Base-by-base conservation (phyloP, 768 basidiomycete genomes). In the Dendrothele bispora region DNA sequence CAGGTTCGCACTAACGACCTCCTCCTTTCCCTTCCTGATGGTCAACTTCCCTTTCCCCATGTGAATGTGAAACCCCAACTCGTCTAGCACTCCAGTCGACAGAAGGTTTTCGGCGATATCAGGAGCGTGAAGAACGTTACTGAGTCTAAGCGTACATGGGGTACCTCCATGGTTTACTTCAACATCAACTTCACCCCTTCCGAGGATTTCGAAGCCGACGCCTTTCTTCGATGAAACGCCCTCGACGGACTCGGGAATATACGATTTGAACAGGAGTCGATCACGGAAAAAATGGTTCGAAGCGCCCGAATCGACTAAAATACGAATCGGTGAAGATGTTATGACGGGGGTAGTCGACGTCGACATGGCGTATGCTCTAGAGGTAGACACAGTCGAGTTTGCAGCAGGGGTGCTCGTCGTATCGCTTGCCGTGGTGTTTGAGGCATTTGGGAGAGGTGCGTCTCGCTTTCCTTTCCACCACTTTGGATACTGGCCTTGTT, bases 401-500 rank as follows among this genome's bases (percentile, higher is more conserved):
- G 17, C n/a, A 20, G 24, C 37, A 5, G 24, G 27, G 5, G 27
- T n/a, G 15, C 21, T 36, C 7, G 35, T 39, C 12, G 39, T 27
- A 21, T 6, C 20, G 47, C 21, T 34, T 3, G 37, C 49, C n/a
- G n/a, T n/a, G n/a, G n/a, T n/a, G n/a, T n/a, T n/a, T 22, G 46
- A 47, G 17, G 36, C 39, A 24, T 7, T 41, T 15, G 26, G 10
- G 5, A 40, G 14, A 4, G 47, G 42, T 15, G 20, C 42, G 28
- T 17, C 34, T 20, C 49, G 37, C 34, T 46, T 46, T 25, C 49
- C 49, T 24, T 45, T 49, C 47, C 47, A 50, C 49, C 49, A 51
- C 15, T 35, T 30, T 14, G 51, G 51, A 20, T 43, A 43, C 44
- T 64, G 62, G 1, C 63, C 62, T 29, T 61, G 56, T 30, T 60